Percentiles rank a stretch among this genome's conserved stretches.
phyloP scores from a whole-genome alignment of 371 early-diverging fungal species.

The Basidiobolus meristosporus region DNA sequence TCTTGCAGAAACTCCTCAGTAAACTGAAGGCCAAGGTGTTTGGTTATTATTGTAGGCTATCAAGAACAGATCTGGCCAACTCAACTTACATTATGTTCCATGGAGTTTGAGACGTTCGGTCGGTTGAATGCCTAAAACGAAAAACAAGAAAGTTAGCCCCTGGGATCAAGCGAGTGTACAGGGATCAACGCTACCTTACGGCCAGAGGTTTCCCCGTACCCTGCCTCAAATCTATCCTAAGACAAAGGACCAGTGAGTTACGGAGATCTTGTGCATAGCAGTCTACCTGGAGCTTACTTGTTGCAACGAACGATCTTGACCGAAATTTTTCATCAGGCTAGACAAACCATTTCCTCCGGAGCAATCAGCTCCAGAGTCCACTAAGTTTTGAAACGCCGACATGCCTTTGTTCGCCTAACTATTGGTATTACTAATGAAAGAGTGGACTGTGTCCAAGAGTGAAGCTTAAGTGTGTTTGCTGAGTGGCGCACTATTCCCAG shows the following conservation, averaged over 20 bases:
- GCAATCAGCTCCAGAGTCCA: conserved; percentile 37
- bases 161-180: no score
- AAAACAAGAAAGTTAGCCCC: no score
- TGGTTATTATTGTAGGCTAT: no score
- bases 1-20: conserved; percentile 12
- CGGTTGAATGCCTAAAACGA: not conserved
- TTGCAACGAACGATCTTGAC: conserved; percentile 55
- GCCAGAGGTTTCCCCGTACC: not conserved
- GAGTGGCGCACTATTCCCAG: no score
- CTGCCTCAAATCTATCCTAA: not conserved
- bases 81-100: no score
- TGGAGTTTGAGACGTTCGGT: not conserved
- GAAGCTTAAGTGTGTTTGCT: no score
- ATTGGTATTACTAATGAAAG: no score
- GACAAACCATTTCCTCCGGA: conserved; percentile 57
- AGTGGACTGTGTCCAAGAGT: no score
- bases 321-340: conserved; percentile 56
- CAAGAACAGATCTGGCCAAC: no score
- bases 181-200: not conserved
- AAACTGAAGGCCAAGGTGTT: conserved; percentile 16
- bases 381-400: no score
- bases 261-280: no score
- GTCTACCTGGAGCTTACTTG: conserved; percentile 30
- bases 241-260: conserved; percentile 1
- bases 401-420: no score